Base-by-base conservation (phyloP, 2,329 filamentous ascomycete species). In the Phialophora macrospora region DNA sequence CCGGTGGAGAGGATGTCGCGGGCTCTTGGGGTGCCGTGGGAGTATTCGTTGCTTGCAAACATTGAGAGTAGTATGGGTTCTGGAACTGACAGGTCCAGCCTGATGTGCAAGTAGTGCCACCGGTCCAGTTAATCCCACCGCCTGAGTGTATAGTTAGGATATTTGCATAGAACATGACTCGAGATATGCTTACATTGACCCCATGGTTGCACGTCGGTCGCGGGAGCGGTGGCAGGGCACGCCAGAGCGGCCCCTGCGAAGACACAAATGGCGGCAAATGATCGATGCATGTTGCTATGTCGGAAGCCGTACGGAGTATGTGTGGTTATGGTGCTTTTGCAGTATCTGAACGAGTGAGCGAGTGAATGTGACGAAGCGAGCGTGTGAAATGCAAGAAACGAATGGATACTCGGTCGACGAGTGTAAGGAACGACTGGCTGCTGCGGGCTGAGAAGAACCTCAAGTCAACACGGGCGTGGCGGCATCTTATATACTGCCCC, bases 21-120 rank as follows among this genome's bases (percentile, higher is more conserved):
- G 65, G 49, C 28, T 41, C 32, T 38, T 14, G 55, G 17, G 62
- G n/a, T 55, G 48, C 11, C n/a, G 60, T 38, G 26, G 30, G 14
- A 48, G 26, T 32, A 57, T 24, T 58, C 48, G 44, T 65, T 14
- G 54, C 44, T 60, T 68, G 55, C 38, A 77, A 58, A 62, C 78
- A 80, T 71, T 80, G 77, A 9, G 74, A 78, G 68, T 80, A 80
- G 58, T 72, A 80, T 7, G 74, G 70, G 59, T 75, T 77, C 65
- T 71, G 60, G 24, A 68, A 68, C 17, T 73, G 70, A 71, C 77
- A 80, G 26, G 73, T 76, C 54, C 73, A 76, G 4, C 74, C 74
- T 63, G 73, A 72, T 11, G 51, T 72, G 64, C 78, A 80, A 2
- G 64, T 68, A 8, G 75, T 78, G 5, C 75, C 61, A 2, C 77